These are phyloP conservation scores for Nitzschia inconspicua DNA, from an alignment of 108 stramenopile species.

Conservation along the genomic window DNA sequence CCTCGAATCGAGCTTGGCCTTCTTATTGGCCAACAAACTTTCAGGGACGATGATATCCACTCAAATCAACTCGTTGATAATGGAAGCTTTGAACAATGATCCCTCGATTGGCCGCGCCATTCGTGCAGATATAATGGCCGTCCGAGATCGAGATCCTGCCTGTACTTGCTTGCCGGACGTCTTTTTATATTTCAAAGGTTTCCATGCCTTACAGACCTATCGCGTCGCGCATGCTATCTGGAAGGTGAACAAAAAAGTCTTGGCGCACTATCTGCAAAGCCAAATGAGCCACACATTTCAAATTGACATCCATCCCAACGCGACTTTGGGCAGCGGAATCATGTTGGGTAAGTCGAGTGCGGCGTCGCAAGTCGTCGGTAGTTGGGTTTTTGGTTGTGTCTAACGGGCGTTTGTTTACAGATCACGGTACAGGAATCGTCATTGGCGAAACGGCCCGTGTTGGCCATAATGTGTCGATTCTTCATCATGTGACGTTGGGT, in stretches of 20 bases:
- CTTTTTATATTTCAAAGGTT: conserved; percentile 87
- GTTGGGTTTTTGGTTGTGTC: no score
- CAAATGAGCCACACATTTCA: conserved; percentile 78
- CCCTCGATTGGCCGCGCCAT: conserved; percentile 47
- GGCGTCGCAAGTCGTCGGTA: no score
- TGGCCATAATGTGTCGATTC: conserved; percentile 78
- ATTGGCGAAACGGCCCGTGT: conserved; percentile 75
- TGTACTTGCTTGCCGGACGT: conserved; percentile 54
- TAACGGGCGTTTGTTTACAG: no score
- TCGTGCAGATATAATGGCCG: conserved; percentile 73
- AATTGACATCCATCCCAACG: conserved; percentile 88
- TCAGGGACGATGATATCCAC: conserved; percentile 66
- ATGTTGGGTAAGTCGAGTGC: conserved; percentile 12
- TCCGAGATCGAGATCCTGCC: conserved; percentile 75
- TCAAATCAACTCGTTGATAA: conserved; percentile 65
- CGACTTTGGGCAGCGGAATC: conserved; percentile 47
- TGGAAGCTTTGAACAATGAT: conserved; percentile 50
- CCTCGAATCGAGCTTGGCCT: conserved; percentile 77
- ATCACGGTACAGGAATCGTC: conserved; percentile 87
- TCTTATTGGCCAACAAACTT: conserved; percentile 79
- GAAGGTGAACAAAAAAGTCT: conserved; percentile 37
- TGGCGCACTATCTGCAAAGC: conserved; percentile 79
- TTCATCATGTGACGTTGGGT: conserved; percentile 85
- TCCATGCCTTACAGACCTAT: conserved; percentile 84
- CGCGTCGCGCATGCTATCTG: conserved; percentile 76